These are phyloP conservation scores for Aspergillus affinis DNA, from an alignment of 495 filamentous ascomycete species.

Conservation along the genomic window DNA sequence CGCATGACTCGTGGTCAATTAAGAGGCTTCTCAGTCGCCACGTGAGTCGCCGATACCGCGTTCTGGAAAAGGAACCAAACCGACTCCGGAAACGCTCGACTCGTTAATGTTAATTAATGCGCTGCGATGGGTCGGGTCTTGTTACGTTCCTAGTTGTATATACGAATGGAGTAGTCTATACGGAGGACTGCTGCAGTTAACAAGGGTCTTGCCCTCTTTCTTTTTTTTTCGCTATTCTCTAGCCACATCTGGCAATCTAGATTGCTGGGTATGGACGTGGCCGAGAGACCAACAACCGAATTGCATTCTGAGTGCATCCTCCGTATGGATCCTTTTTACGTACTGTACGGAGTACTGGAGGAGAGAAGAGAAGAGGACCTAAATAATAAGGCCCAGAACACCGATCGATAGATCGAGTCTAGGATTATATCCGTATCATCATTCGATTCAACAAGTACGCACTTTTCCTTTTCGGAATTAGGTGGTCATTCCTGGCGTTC, in stretches of 20 bases:
- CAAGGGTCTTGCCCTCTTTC: too few species aligned
- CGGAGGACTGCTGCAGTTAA: too few species aligned
- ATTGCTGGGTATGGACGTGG: too few species aligned
- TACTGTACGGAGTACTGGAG: not conserved
- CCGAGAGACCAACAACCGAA: too few species aligned
- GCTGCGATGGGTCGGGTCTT: too few species aligned
- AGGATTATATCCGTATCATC: not conserved
- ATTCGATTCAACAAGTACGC: not conserved
- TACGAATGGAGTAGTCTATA: too few species aligned
- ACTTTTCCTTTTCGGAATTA: too few species aligned
- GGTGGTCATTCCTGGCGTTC: too few species aligned
- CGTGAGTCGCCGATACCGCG: slow-evolving; percentile 38
- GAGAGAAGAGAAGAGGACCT: not conserved
- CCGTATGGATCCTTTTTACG: not conserved
- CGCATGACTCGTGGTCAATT: slow-evolving; percentile 38
- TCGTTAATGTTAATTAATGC: slow-evolving; percentile 10
- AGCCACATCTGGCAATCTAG: not conserved
- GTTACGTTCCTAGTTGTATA: too few species aligned
- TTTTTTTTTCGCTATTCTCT: not conserved
- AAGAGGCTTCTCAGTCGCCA: slow-evolving; percentile 39
- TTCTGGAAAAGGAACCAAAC: slow-evolving; percentile 47
- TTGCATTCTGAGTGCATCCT: too few species aligned
- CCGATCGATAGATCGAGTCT: not conserved
- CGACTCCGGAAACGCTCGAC: slow-evolving; percentile 40
- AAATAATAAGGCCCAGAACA: not conserved